Evolutionary conservation across 2,329 filamentous ascomycete species (phyloP).

Genomic region (Drechslerella coelobrocha): DNA sequence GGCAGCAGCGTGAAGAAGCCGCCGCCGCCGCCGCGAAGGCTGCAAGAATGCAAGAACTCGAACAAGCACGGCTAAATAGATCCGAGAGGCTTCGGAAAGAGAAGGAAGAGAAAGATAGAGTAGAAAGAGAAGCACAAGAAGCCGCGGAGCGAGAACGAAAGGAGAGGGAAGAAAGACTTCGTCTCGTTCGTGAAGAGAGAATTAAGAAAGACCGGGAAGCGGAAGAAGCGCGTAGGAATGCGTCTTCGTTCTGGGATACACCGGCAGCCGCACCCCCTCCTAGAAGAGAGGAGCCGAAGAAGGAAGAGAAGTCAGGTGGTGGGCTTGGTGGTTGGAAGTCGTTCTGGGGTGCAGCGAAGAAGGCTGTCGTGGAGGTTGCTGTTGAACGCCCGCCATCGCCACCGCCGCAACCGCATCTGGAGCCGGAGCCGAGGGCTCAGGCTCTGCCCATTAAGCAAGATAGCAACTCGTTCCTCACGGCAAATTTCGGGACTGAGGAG

Average conservation of each 20-base stretch:
- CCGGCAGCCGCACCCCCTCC: slow-evolving; percentile 4
- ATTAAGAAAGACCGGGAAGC: slow-evolving; percentile 23
- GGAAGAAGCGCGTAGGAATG: slow-evolving; percentile 20
- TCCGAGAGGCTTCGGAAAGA: slow-evolving; percentile 17
- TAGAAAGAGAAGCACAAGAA: slow-evolving; percentile 22
- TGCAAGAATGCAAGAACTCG: not conserved
- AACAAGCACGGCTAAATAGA: not conserved
- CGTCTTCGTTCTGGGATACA: slow-evolving; percentile 10
- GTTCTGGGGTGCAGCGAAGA: slow-evolving; percentile 44
- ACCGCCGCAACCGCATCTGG: slow-evolving; percentile 5
- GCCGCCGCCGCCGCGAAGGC: slow-evolving; percentile 22
- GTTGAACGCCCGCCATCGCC: slow-evolving; percentile 32
- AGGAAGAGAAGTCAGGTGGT: slow-evolving; percentile 38
- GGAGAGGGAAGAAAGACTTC: slow-evolving; percentile 23
- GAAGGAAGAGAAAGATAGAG: slow-evolving; percentile 26
- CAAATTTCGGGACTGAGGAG: slow-evolving; percentile 21
- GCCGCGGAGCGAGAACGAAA: slow-evolving; percentile 15
- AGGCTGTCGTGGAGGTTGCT: slow-evolving; percentile 20
- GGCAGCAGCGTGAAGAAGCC: slow-evolving; percentile 15
- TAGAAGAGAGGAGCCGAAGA: slow-evolving; percentile 17
- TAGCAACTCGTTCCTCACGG: slow-evolving; percentile 22
- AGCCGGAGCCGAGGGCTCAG: slow-evolving; percentile 1
- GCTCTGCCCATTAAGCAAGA: slow-evolving; percentile 28
- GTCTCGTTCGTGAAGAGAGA: slow-evolving; percentile 14
- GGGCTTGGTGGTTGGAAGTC: slow-evolving; percentile 39